Conservation (phyloP, 148 eudicot genomes). For the Amaranthus hypochondriacus region DNA sequence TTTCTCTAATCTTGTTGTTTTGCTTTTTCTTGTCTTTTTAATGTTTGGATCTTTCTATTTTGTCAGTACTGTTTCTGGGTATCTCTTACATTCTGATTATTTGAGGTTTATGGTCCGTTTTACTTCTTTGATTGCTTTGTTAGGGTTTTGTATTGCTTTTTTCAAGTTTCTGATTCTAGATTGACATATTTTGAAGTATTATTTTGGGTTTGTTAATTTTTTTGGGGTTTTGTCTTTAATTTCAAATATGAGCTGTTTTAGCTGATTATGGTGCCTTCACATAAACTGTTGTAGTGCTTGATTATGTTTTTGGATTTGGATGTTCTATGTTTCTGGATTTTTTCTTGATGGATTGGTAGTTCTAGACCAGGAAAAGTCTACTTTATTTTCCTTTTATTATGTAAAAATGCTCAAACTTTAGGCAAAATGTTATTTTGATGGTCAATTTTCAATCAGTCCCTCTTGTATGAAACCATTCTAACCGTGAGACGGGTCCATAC, state of each 20-base stretch:
- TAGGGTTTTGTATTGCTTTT: conserved; percentile 14
- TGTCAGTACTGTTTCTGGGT: conserved; percentile 9
- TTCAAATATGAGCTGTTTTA: too few species aligned
- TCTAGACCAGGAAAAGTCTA: neutral
- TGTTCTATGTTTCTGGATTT: neutral
- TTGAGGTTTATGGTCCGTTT: neutral
- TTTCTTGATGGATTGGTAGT: neutral
- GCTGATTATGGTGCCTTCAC: too few species aligned
- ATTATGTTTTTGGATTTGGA: too few species aligned
- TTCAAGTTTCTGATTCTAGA: neutral
- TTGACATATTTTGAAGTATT: conserved; percentile 1
- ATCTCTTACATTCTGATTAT: neutral
- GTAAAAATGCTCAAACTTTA: too few species aligned
- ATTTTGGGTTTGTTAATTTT: neutral
- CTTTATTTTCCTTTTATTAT: too few species aligned
- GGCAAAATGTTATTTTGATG: too few species aligned
- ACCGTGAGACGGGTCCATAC: too few species aligned
- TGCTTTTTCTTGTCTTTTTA: neutral
- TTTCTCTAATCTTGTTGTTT: conserved; percentile 7
- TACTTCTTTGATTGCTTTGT: conserved; percentile 4
- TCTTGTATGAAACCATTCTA: too few species aligned
- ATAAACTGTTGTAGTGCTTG: too few species aligned
- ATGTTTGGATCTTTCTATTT: conserved; percentile 10
- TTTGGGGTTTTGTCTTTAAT: too few species aligned
- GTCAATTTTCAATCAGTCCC: too few species aligned